Conservation (phyloP, 768 basidiomycete genomes). For the Pholiota molesta region DNA sequence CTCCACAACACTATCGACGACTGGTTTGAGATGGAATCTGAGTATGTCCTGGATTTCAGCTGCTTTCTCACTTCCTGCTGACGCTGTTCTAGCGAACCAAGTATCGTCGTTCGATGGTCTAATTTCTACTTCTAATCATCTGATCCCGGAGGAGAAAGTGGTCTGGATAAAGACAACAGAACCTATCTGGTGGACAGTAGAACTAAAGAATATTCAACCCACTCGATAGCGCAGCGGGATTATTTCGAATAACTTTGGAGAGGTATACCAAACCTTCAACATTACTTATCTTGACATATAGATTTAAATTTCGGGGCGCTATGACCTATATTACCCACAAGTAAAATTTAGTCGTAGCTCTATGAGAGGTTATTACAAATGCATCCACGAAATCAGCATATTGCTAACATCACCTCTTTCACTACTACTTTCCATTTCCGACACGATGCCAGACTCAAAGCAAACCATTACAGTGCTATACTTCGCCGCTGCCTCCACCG, state of each 20-base stretch:
- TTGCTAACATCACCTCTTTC: not conserved
- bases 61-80: not conserved
- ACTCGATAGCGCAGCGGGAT: not conserved
- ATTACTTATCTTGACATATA: no score
- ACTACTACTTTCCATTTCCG: constrained; percentile 1
- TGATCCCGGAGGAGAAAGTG: constrained; percentile 62
- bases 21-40: constrained; percentile 89
- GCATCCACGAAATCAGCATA: not conserved
- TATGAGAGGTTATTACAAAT: not conserved
- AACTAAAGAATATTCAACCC: constrained; percentile 46
- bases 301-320: no score
- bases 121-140: constrained; percentile 93
- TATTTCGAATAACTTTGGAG: not conserved
- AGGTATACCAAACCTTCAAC: no score
- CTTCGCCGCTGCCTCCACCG: constrained; percentile 70
- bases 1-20: constrained; percentile 75
- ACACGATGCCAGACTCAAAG: constrained; percentile 24
- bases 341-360: not conserved
- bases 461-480: constrained; percentile 51
- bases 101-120: constrained; percentile 83
- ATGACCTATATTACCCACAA: no score
- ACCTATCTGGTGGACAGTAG: constrained; percentile 91
- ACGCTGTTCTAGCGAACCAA: constrained; percentile 45
- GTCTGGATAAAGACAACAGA: constrained; percentile 78
- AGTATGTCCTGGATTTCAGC: constrained; percentile 45